Conservation (phyloP, 306 rosid species). For the Ammopiptanthus mongolicus region DNA sequence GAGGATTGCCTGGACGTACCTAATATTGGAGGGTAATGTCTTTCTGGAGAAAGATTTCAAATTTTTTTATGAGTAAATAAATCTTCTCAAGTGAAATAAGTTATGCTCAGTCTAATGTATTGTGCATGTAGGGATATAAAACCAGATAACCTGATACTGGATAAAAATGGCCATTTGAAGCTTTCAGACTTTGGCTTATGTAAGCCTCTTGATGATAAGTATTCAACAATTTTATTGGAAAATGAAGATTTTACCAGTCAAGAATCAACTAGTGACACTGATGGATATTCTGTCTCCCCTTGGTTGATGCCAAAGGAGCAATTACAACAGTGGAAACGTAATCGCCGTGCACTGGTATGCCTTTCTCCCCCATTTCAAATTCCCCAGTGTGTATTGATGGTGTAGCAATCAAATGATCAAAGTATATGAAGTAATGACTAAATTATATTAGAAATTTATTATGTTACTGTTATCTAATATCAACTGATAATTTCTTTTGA, state of each 20-base stretch:
- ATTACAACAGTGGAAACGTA: slow-evolving; percentile 93
- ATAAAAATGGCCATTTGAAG: slow-evolving; percentile 91
- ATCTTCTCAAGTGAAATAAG: slow-evolving; percentile 5
- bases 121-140: slow-evolving; percentile 86
- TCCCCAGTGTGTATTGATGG: background rate
- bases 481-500: background rate
- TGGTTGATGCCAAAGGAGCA: slow-evolving; percentile 98
- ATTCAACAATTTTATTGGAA: slow-evolving; percentile 79
- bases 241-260: slow-evolving; percentile 62
- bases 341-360: slow-evolving; percentile 91
- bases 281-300: slow-evolving; percentile 62
- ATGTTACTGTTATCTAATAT: slow-evolving; percentile 1
- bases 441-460: background rate
- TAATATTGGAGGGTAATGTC: background rate
- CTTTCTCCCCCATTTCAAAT: slow-evolving; percentile 19
- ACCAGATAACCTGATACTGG: slow-evolving; percentile 97
- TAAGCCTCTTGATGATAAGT: slow-evolving; percentile 94
- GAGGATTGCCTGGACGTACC: background rate
- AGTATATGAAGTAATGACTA: background rate
- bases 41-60: slow-evolving; percentile 3
- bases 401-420: slow-evolving; percentile 7
- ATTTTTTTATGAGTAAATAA: slow-evolving; percentile 1
- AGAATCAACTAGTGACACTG: slow-evolving; percentile 60
- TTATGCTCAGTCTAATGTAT: slow-evolving; percentile 20
- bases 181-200: slow-evolving; percentile 99